Evolutionary conservation across 1,284 basidiomycete species (phyloP).

Genomic region (Sanghuangporus sanghuang): DNA sequence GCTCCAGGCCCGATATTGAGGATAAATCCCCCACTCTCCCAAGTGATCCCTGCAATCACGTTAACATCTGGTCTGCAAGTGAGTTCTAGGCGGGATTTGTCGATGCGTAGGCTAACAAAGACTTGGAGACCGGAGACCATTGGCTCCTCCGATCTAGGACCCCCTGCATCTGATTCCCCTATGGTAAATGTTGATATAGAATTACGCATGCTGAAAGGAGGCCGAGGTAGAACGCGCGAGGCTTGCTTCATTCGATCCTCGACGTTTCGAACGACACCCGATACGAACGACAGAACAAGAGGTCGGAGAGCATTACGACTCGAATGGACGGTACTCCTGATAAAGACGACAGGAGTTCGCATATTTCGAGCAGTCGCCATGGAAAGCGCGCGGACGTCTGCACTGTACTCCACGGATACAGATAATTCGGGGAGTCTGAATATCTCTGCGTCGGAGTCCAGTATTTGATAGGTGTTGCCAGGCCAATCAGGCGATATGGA

Average conservation of each 20-base stretch:
- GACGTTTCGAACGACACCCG: slow-evolving; percentile 60
- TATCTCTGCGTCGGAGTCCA: slow-evolving; percentile 49
- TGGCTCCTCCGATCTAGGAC: not conserved
- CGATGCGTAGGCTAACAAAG: slow-evolving; percentile 83
- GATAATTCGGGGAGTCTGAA: slow-evolving; percentile 78
- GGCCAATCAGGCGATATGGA: slow-evolving; percentile 31
- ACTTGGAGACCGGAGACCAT: slow-evolving; percentile 53
- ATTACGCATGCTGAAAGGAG: slow-evolving; percentile 2
- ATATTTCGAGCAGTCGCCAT: slow-evolving; percentile 23
- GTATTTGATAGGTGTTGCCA: slow-evolving; percentile 44
- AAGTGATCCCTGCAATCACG: slow-evolving; percentile 78
- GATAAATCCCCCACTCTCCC: slow-evolving; percentile 90
- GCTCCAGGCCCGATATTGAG: slow-evolving; percentile 70
- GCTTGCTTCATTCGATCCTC: slow-evolving; percentile 56
- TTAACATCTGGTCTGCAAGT: slow-evolving; percentile 88
- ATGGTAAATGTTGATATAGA: slow-evolving; percentile 15
- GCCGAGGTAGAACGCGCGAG: not conserved
- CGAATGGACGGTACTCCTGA: slow-evolving; percentile 79
- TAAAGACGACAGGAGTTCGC: slow-evolving; percentile 57
- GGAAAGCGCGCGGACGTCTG: slow-evolving; percentile 36
- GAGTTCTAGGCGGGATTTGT: slow-evolving; percentile 78
- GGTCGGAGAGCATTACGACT: slow-evolving; percentile 82
- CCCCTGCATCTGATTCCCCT: not conserved
- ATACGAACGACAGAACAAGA: slow-evolving; percentile 77
- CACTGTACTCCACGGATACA: slow-evolving; percentile 78